Conservation (phyloP, 2,329 filamentous ascomycete species). For the Cephalotrichum gorgonifer region DNA sequence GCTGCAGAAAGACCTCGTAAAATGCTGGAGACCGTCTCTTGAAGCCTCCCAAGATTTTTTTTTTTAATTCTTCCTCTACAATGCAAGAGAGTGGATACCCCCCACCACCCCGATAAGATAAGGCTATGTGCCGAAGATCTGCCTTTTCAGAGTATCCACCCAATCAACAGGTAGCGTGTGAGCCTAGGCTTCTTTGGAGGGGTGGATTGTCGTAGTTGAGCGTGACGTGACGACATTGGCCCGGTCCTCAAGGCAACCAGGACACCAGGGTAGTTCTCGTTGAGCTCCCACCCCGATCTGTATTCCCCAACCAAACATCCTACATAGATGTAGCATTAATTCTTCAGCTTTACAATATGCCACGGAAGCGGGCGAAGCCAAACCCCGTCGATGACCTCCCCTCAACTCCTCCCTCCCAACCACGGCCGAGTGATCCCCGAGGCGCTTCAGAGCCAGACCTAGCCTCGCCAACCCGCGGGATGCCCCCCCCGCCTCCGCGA, state of each 20-base stretch:
- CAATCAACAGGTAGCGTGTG: not conserved
- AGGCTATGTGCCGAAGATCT: not conserved
- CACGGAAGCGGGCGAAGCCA: slow-evolving; percentile 2
- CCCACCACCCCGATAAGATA: slow-evolving; percentile 9
- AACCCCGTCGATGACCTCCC: not conserved
- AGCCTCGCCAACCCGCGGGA: not conserved
- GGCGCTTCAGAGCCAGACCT: not conserved
- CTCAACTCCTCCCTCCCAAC: not conserved
- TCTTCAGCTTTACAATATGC: not conserved
- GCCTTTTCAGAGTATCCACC: not conserved
- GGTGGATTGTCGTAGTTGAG: not conserved
- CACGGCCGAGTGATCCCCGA: not conserved
- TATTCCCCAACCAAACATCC: not conserved
- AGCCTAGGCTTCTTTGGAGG: not conserved
- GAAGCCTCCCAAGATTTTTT: slow-evolving; percentile 18
- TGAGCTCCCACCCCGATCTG: not conserved
- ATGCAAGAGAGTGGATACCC: not conserved
- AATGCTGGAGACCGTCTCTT: not conserved
- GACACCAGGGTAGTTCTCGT: not conserved
- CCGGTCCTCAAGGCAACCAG: not conserved
- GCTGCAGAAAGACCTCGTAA: not conserved
- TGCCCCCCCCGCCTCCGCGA: slow-evolving; percentile 1
- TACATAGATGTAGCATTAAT: not conserved
- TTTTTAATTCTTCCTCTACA: slow-evolving; percentile 10
- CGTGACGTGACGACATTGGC: not conserved